These are phyloP conservation scores for Colletotrichum limetticola DNA, from an alignment of 2,329 filamentous ascomycete genomes.

Conservation along the genomic window DNA sequence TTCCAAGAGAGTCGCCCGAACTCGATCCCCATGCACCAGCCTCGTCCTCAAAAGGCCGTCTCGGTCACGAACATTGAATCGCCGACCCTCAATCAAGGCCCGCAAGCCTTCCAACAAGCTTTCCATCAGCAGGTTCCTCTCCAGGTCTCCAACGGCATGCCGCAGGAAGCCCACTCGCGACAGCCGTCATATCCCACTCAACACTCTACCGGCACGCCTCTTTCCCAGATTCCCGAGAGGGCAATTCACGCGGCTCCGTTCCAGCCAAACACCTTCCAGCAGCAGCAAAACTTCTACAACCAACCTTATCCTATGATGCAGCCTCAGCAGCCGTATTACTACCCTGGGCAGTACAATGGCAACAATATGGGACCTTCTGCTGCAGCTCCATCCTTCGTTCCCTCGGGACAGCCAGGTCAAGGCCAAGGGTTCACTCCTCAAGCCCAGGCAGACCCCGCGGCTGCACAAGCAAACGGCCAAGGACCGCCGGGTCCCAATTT, in stretches of 20 bases:
- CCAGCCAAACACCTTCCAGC: slow-evolving; percentile 77
- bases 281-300: slow-evolving; percentile 66
- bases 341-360: slow-evolving; percentile 40
- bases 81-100: slow-evolving; percentile 70
- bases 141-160: slow-evolving; percentile 70
- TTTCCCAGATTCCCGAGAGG: slow-evolving; percentile 92
- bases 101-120: slow-evolving; percentile 88
- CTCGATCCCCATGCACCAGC: slow-evolving; percentile 85
- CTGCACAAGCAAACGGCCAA: slow-evolving; percentile 51
- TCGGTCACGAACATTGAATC: slow-evolving; percentile 94
- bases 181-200: slow-evolving; percentile 78
- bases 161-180: slow-evolving; percentile 71
- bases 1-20: slow-evolving; percentile 66
- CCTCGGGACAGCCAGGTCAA: slow-evolving; percentile 60
- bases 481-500: slow-evolving; percentile 62
- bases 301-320: slow-evolving; percentile 68
- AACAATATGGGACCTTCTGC: slow-evolving; percentile 43
- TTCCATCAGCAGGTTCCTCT: slow-evolving; percentile 95
- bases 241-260: slow-evolving; percentile 92
- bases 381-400: slow-evolving; percentile 66
- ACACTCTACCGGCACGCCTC: slow-evolving; percentile 78
- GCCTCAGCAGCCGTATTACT: slow-evolving; percentile 69
- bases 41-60: slow-evolving; percentile 92
- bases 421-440: slow-evolving; percentile 54
- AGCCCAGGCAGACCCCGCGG: slow-evolving; percentile 49